These are phyloP conservation scores for Babesia ovis DNA, from an alignment of 169 alveolate genomes.

Conservation along the genomic window DNA sequence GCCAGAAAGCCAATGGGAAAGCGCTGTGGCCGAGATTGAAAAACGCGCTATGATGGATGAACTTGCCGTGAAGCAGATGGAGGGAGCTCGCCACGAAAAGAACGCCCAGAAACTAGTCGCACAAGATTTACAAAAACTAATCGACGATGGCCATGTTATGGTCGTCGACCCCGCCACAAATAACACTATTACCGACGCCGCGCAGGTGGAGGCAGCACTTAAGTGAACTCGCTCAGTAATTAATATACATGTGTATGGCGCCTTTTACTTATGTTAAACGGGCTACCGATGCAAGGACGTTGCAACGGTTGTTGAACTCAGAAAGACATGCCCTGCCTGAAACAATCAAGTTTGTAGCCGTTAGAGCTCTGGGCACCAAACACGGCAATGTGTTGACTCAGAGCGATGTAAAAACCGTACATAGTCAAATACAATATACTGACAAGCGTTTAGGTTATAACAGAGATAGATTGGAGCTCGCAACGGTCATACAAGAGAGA, in stretches of 20 bases:
- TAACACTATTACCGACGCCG: constrained; percentile 14
- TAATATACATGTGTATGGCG: constrained; percentile 4
- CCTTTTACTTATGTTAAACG: constrained; percentile 29
- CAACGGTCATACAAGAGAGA: constrained; percentile 14
- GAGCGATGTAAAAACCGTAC: background rate
- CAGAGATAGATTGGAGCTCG: background rate
- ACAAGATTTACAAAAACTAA: constrained; percentile 17
- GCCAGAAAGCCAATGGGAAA: constrained; percentile 44
- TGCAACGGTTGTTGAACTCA: constrained; percentile 20
- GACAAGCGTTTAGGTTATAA: too few species aligned
- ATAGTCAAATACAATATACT: background rate
- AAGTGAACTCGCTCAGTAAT: background rate
- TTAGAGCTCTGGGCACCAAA: background rate
- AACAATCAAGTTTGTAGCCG: constrained; percentile 38
- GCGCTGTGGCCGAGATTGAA: constrained; percentile 29
- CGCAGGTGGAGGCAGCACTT: constrained; percentile 29
- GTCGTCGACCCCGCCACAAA: constrained; percentile 38
- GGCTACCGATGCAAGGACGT: background rate
- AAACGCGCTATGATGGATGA: background rate
- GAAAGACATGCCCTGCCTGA: constrained; percentile 14
- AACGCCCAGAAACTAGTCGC: constrained; percentile 12
- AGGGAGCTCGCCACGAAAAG: constrained; percentile 16
- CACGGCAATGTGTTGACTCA: background rate
- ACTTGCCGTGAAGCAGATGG: constrained; percentile 9
- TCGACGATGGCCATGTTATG: constrained; percentile 28